phyloP scores from a whole-genome alignment of 2,329 filamentous ascomycete species.

The Blumeria hordei region DNA sequence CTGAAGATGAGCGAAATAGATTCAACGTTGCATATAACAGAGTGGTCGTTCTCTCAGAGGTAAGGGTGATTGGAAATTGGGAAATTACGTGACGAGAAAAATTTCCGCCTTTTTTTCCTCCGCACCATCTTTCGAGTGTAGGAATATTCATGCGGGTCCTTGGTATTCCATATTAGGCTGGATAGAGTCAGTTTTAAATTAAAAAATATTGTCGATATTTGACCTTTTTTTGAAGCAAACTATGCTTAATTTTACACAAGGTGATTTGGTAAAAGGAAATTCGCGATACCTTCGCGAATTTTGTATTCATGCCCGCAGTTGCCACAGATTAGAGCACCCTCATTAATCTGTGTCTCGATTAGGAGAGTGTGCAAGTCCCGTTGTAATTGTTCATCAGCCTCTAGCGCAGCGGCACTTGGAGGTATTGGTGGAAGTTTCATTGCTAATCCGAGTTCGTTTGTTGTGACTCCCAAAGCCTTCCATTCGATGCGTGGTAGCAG shows the following conservation, averaged over 20 bases:
- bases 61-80: no score
- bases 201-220: no score
- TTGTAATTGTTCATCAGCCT: constrained; percentile 42
- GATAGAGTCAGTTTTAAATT: no score
- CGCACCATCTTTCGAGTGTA: no score
- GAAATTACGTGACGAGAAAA: no score
- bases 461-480: constrained; percentile 51
- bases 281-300: constrained; percentile 87
- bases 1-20: no score
- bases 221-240: no score
- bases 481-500: constrained; percentile 76
- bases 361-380: constrained; percentile 60
- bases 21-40: no score
- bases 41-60: no score
- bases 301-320: constrained; percentile 86
- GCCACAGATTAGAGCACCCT: constrained; percentile 74
- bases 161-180: no score
- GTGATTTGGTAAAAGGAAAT: constrained; percentile 85
- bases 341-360: constrained; percentile 70
- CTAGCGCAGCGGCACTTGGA: constrained; percentile 35
- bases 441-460: constrained; percentile 54
- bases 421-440: constrained; percentile 35
- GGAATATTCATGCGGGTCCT: no score
- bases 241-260: constrained; percentile 51
- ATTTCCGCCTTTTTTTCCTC: no score